Base-by-base conservation (phyloP, 1,284 basidiomycete species). In the Cutaneotrichosporon dermatis region DNA sequence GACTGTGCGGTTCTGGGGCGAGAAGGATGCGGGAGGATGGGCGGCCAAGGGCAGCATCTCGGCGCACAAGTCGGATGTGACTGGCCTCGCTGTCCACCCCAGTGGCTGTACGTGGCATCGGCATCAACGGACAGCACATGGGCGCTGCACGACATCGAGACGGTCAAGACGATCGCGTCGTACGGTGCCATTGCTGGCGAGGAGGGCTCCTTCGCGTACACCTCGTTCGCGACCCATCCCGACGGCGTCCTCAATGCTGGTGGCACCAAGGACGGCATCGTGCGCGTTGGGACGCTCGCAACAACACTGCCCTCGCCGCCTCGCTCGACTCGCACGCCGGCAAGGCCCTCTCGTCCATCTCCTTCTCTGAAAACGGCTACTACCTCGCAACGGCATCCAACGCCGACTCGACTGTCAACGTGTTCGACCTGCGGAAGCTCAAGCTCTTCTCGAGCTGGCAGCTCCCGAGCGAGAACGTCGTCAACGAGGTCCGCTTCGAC, bases 281-380 rank as follows among this genome's bases (percentile, higher is more conserved):
- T 99, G 62, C 88, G 93, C 66, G 88, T 99, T 95, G 87, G 79
- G 94, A 99, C 73, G 82, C 92, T 58, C 88, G 92, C 60, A 82
- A 86, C 5, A 64, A 70, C 35, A 86, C 88, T 16, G 80, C 84
- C 11, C 83, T 91, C 60, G 92, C 89, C n/a, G 91, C 91, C 1
- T 85, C 86, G 34, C 84, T 97, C 61, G 80, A 83, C 0, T 86
- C 89, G 0, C 81, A 85, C 44, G 61, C 68, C 6, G 83, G 84
- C 54, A 79, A 80, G 40, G 84, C 86, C 15, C 84, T 97, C 62
- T 84, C 88, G 69, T 85, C 89, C 3, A 80, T 96, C 54, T 85
- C 88, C 46, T 98, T 99, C 82, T 93, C 91, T 50, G 96, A 98
- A 79, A 99, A 99, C 74, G 95, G 95, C 3, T 99, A 97, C 80